Conservation (phyloP, 345 rosid genomes). For the Populus ilicifolia region DNA sequence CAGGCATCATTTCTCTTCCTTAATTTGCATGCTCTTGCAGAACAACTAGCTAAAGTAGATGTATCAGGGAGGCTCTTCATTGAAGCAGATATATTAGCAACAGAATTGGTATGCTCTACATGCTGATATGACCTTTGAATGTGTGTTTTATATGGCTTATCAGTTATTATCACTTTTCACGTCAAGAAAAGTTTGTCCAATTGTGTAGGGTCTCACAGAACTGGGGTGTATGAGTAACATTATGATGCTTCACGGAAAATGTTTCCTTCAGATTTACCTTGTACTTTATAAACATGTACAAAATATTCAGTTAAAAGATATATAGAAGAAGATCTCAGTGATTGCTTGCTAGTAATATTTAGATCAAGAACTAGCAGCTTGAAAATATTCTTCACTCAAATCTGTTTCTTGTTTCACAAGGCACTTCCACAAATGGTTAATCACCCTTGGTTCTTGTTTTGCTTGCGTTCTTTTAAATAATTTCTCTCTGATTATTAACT, state of each 20-base stretch:
- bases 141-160: neutral
- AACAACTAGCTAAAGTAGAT: constrained; percentile 59
- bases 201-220: neutral
- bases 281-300: neutral
- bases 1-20: constrained; percentile 67
- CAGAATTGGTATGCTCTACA: constrained; percentile 49
- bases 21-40: constrained; percentile 58
- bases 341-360: neutral
- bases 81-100: constrained; percentile 62
- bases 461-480: neutral
- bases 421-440: neutral
- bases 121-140: constrained; percentile 1
- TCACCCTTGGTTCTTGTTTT: neutral
- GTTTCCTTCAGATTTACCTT: neutral
- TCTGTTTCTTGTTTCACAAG: neutral
- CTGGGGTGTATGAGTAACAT: neutral
- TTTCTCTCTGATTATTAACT: neutral
- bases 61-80: constrained; percentile 64
- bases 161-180: neutral
- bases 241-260: neutral
- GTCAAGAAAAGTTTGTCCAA: neutral
- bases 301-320: neutral
- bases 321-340: neutral
- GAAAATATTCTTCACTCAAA: neutral
- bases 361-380: neutral